Evolutionary conservation across 306 rosid species (phyloP).

Genomic region (Quercus wislizeni): DNA sequence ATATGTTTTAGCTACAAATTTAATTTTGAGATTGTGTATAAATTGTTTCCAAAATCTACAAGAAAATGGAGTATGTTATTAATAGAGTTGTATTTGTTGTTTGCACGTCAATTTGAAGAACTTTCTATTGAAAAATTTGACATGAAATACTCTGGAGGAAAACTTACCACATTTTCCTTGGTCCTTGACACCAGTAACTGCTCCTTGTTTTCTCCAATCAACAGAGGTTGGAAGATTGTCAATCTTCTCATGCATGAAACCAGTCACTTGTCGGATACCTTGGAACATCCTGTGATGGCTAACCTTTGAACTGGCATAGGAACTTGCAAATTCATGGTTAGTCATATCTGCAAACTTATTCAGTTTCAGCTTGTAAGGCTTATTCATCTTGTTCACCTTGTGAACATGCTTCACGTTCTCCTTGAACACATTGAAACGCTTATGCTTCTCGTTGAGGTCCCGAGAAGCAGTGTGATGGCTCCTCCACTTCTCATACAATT

Average conservation of each 20-base stretch:
- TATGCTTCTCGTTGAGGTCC: slow-evolving; percentile 30
- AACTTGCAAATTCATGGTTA: slow-evolving; percentile 33
- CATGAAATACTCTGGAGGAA: neutral
- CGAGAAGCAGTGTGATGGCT: slow-evolving; percentile 35
- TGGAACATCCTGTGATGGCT: slow-evolving; percentile 26
- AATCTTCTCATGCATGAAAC: slow-evolving; percentile 26
- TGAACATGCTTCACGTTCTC: slow-evolving; percentile 39
- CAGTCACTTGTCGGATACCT: slow-evolving; percentile 3
- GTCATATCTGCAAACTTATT: slow-evolving; percentile 55
- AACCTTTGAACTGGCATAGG: slow-evolving; percentile 37
- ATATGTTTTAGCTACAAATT: too few species aligned
- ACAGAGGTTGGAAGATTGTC: slow-evolving; percentile 24
- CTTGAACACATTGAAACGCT: slow-evolving; percentile 51
- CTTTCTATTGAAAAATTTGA: too few species aligned
- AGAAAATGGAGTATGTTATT: too few species aligned
- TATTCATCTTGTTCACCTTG: slow-evolving; percentile 44
- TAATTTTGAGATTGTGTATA: too few species aligned
- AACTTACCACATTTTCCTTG: slow-evolving; percentile 47
- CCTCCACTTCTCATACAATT: slow-evolving; percentile 49
- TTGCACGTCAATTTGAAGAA: too few species aligned
- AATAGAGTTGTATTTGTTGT: too few species aligned
- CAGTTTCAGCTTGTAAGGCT: slow-evolving; percentile 46
- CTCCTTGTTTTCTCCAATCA: slow-evolving; percentile 56
- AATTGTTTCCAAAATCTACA: too few species aligned
- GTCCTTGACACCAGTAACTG: slow-evolving; percentile 37